phyloP scores from a whole-genome alignment of 139 green algal species.

The Deuterostichococcus epilithicus region DNA sequence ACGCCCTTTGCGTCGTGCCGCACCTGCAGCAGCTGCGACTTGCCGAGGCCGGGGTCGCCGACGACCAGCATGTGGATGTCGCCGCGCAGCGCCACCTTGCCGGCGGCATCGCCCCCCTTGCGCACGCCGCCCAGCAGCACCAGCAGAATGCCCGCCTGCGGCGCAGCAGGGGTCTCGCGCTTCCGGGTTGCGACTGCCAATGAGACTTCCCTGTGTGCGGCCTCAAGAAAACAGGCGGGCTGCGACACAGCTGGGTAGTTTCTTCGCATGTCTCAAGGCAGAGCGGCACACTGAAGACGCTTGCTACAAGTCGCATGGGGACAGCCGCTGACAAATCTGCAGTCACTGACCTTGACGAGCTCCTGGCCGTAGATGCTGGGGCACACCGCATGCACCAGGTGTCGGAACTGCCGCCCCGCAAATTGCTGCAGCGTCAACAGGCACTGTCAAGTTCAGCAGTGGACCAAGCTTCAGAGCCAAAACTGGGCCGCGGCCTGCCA shows the following conservation, averaged over 20 bases:
- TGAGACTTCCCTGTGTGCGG: too few relatives aligned
- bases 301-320: too few relatives aligned
- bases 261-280: too few relatives aligned
- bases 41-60: slow-evolving; percentile 84
- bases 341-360: slow-evolving; percentile 66
- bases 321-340: too few relatives aligned
- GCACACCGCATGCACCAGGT: slow-evolving; percentile 81
- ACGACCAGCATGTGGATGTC: slow-evolving; percentile 86
- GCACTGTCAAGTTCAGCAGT: too few relatives aligned
- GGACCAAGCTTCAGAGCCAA: too few relatives aligned
- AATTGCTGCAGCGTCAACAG: slow-evolving; percentile 33
- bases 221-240: too few relatives aligned
- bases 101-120: slow-evolving; percentile 38
- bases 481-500: too few relatives aligned
- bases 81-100: slow-evolving; percentile 54
- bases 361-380: slow-evolving; percentile 88
- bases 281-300: too few relatives aligned
- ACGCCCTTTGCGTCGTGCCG: not conserved
- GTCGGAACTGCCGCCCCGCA: slow-evolving; percentile 61
- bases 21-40: slow-evolving; percentile 87
- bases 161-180: not conserved
- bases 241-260: too few relatives aligned
- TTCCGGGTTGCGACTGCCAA: too few relatives aligned
- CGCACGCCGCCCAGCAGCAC: slow-evolving; percentile 81
- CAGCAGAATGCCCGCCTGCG: slow-evolving; percentile 72